These are phyloP conservation scores for Debaryomyces udenii DNA, from an alignment of 1,139 yeast species.

Conservation along the genomic window DNA sequence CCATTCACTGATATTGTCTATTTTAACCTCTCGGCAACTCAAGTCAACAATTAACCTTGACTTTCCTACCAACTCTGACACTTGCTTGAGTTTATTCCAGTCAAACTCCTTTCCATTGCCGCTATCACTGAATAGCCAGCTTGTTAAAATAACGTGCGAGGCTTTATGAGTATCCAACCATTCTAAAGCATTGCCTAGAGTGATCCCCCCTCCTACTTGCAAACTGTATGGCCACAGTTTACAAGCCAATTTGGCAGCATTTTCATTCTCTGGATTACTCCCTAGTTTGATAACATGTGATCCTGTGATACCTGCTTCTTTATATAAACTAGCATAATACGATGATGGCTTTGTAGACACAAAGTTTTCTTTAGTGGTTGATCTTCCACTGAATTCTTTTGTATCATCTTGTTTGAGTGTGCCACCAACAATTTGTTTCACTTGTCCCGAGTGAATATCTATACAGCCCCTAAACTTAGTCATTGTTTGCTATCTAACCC, in stretches of 20 bases:
- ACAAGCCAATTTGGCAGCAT: slow-evolving; percentile 79
- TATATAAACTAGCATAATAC: slow-evolving; percentile 76
- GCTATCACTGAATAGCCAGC: slow-evolving; percentile 76
- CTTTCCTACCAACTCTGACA: slow-evolving; percentile 60
- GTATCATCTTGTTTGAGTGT: slow-evolving; percentile 64
- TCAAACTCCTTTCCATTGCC: slow-evolving; percentile 49
- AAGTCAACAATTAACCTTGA: slow-evolving; percentile 81
- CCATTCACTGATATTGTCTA: slow-evolving; percentile 51
- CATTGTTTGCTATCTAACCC: slow-evolving; percentile 45
- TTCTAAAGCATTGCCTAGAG: slow-evolving; percentile 62
- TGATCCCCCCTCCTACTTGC: slow-evolving; percentile 95
- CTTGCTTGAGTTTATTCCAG: slow-evolving; percentile 51
- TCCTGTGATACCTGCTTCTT: slow-evolving; percentile 58
- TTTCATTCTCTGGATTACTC: slow-evolving; percentile 70
- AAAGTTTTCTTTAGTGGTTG: slow-evolving; percentile 68
- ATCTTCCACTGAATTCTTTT: slow-evolving; percentile 20
- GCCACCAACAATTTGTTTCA: slow-evolving; percentile 96
- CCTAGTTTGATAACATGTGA: slow-evolving; percentile 96
- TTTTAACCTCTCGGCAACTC: slow-evolving; percentile 68
- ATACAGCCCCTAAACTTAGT: slow-evolving; percentile 92
- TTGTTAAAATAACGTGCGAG: slow-evolving; percentile 85
- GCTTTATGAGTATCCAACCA: slow-evolving; percentile 75
- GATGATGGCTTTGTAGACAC: slow-evolving; percentile 76
- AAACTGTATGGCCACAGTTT: slow-evolving; percentile 70
- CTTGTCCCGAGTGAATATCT: slow-evolving; percentile 92